Evolutionary conservation across 2,329 filamentous ascomycete genomes (phyloP), one percentile per base, ranked within the genome.

Genomic region (Alternaria brassicicola): DNA sequence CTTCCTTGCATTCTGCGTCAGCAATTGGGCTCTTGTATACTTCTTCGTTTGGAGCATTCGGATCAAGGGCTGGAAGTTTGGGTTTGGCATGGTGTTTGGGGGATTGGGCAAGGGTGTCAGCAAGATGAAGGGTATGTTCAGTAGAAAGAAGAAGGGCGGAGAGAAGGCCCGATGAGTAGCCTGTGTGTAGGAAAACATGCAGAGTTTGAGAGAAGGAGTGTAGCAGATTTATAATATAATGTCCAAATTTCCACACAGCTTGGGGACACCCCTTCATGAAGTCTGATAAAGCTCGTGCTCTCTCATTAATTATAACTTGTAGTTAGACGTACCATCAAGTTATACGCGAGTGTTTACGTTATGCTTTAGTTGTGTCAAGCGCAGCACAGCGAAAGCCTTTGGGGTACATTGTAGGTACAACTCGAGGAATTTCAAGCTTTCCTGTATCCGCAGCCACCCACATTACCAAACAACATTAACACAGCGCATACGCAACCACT

Each of bases 31-130:
- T 38, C 75, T 92, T 52, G 88, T 92, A 1, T 91, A 90, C 73
- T 91, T 92, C 77, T 92, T 93, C 71, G 87, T 92, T 55, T 93
- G 89, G 77, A 89, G 86, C 3, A 88, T 91, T 6, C 82, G 90
- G 17, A 85, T 92, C 53, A 84, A 83, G 63, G 85, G 88, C 7
- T 92, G 89, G 88, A 85, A 78, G 21, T 92, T 92, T 75, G 90
- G 89, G 0, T 81, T 92, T 57, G 85, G 85, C 0, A 78, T 77
- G 41, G 25, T 90, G 3, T 88, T 88, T 71, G 79, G 80, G 2
- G 64, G 62, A 2, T 49, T 82, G n/a, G 83, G 81, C 2, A 80
- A 63, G 43, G 52, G 38, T 9, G 62, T 64, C 9, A 54, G 57
- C 10, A 68, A 43, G 21, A 33, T 67, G 15, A 68, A 68, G 53